A percentile compares a stretch with the other conserved stretches of the same genome.
Conservation (phyloP, 768 basidiomycete genomes). For the Phaffia tasmanica region DNA sequence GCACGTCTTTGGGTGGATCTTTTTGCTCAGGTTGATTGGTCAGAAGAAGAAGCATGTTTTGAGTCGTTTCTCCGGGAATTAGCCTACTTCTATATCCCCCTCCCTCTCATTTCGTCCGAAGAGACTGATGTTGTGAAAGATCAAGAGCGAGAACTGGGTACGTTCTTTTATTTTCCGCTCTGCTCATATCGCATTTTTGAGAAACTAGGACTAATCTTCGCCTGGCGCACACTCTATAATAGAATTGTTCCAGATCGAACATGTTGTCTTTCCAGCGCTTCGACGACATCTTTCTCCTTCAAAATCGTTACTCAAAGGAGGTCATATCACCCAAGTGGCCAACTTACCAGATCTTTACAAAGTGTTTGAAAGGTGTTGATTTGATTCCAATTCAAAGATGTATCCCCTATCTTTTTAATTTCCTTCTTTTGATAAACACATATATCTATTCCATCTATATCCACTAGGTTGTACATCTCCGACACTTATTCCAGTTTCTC, state of each 20-base stretch:
- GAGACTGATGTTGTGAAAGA: slow-evolving; percentile 45
- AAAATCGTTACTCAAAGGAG: slow-evolving; percentile 52
- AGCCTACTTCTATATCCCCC: slow-evolving; percentile 78
- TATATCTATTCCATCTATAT: no score
- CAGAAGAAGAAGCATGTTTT: slow-evolving; percentile 72
- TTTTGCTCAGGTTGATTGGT: slow-evolving; percentile 70
- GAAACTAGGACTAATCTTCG: no score
- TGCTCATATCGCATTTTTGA: neutral
- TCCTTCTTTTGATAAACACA: no score
- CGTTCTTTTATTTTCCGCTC: neutral
- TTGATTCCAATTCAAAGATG: no score
- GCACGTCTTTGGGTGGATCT: slow-evolving; percentile 3
- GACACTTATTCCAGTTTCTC: no score
- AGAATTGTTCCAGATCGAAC: slow-evolving; percentile 68
- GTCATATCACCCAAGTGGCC: slow-evolving; percentile 75
- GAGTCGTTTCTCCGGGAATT: slow-evolving; percentile 73
- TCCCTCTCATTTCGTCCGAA: slow-evolving; percentile 35
- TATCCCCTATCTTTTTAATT: no score
- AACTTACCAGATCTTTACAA: slow-evolving; percentile 83
- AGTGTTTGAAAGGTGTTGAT: slow-evolving; percentile 57
- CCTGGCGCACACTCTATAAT: neutral
- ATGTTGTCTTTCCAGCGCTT: slow-evolving; percentile 77
- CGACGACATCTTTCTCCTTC: slow-evolving; percentile 61
- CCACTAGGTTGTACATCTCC: no score
- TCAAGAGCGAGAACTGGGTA: slow-evolving; percentile 17